Conservation (phyloP, 495 filamentous ascomycete species). For the Hypoxylon lenormandii region DNA sequence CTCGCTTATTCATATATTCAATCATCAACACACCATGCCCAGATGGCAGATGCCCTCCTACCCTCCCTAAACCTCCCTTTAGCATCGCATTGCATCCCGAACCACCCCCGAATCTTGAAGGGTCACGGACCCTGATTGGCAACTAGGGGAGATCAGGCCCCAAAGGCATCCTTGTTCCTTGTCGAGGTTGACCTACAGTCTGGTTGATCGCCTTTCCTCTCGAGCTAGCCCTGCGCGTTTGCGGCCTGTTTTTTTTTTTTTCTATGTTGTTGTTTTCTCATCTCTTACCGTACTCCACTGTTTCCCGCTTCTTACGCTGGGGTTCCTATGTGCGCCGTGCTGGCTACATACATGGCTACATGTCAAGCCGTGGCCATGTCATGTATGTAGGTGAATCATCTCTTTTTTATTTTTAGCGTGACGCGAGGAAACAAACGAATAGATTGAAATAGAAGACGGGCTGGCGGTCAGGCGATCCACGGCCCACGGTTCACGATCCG, state of each 20-base stretch:
- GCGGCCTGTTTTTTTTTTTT: not conserved
- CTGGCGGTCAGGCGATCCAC: slow-evolving; percentile 36
- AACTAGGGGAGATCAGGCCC: slow-evolving; percentile 34
- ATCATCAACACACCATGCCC: slow-evolving; percentile 9
- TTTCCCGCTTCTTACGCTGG: slow-evolving; percentile 33
- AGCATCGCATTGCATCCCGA: slow-evolving; percentile 48
- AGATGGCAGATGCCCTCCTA: slow-evolving; percentile 8
- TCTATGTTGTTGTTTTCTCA: slow-evolving; percentile 13
- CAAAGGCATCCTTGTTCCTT: slow-evolving; percentile 20
- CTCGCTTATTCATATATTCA: not conserved
- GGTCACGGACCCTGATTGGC: slow-evolving; percentile 42
- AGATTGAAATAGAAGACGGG: not conserved
- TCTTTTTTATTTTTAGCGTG: slow-evolving; percentile 10
- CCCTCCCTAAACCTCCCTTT: not conserved
- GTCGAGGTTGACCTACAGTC: slow-evolving; percentile 3
- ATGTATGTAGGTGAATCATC: not conserved
- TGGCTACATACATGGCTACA: not conserved
- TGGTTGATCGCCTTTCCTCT: not conserved
- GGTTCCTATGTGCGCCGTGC: slow-evolving; percentile 3
- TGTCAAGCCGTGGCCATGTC: too few species aligned
- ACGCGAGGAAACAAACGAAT: too few species aligned
- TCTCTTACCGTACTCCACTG: slow-evolving; percentile 24
- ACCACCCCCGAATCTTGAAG: slow-evolving; percentile 37
- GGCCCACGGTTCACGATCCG: slow-evolving; percentile 1
- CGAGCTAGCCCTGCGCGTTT: not conserved